Evolutionary conservation across 371 early-diverging fungal genomes (phyloP).

Genomic region (Apophysomyces sp.): DNA sequence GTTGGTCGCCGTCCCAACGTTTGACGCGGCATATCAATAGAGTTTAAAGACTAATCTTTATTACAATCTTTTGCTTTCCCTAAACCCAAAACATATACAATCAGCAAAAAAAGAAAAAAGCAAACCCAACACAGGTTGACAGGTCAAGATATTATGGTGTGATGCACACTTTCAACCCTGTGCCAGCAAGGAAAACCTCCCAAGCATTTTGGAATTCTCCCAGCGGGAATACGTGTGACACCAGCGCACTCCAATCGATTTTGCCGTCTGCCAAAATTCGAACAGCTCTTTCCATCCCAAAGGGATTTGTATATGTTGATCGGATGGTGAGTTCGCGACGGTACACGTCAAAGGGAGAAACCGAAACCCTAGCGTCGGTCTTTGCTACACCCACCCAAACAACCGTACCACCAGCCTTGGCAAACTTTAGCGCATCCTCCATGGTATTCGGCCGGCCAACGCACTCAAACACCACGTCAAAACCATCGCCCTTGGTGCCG

Average conservation of each 20-base stretch:
- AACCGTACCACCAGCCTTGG: constrained; percentile 49
- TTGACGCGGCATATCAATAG: too few species aligned
- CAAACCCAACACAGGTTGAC: neutral
- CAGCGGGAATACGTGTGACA: constrained; percentile 49
- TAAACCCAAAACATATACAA: neutral
- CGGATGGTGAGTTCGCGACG: constrained; percentile 57
- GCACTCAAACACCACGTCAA: constrained; percentile 59
- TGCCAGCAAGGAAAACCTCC: constrained; percentile 45
- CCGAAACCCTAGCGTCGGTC: constrained; percentile 41
- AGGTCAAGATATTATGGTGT: constrained; percentile 22
- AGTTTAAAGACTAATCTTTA: too few species aligned
- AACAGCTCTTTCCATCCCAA: constrained; percentile 57
- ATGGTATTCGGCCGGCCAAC: constrained; percentile 53
- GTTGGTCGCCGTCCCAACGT: too few species aligned
- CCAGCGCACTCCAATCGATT: constrained; percentile 43
- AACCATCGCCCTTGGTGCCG: constrained; percentile 44
- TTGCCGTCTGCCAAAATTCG: constrained; percentile 45
- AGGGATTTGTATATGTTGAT: constrained; percentile 59
- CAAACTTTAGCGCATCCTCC: constrained; percentile 41
- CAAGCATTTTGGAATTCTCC: constrained; percentile 54
- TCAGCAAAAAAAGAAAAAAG: neutral
- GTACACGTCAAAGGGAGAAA: constrained; percentile 55
- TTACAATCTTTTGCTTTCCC: too few species aligned
- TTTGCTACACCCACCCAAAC: constrained; percentile 62
- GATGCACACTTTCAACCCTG: constrained; percentile 54